phyloP scores from a whole-genome alignment of 768 basidiomycete species.

The Russula brevipes region DNA sequence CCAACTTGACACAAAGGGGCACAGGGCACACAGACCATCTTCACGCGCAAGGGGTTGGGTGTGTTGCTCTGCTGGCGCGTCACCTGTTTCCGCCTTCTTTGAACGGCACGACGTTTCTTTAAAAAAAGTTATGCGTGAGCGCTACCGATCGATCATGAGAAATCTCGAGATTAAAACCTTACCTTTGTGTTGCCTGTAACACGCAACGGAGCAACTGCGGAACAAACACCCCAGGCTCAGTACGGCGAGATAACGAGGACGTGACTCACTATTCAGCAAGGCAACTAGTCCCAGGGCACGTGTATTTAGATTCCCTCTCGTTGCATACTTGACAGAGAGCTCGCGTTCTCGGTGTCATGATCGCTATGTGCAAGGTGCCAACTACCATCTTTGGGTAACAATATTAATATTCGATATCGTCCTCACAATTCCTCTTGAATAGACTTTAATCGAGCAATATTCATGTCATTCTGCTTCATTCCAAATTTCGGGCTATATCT shows the following conservation, averaged over 20 bases:
- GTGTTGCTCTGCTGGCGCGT: no score
- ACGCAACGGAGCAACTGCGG: constrained; percentile 69
- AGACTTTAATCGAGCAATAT: no score
- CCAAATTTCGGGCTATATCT: no score
- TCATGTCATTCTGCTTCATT: no score
- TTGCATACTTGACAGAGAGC: constrained; percentile 58
- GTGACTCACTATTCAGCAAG: constrained; percentile 55
- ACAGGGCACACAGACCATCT: no score
- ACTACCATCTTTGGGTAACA: no score
- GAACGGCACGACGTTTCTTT: constrained; percentile 4
- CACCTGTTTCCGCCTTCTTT: neutral
- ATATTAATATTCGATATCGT: no score
- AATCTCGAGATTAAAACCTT: neutral
- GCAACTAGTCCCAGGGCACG: constrained; percentile 66
- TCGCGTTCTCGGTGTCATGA: constrained; percentile 38
- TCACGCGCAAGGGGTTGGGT: no score
- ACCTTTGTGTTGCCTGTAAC: constrained; percentile 78
- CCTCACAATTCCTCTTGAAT: no score
- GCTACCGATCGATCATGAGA: neutral
- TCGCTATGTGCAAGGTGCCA: neutral
- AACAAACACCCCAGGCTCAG: neutral
- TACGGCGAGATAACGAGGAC: neutral
- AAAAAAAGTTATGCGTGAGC: neutral
- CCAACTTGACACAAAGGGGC: no score
- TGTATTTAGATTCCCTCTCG: constrained; percentile 55